phyloP scores from a whole-genome alignment of 257 asterid genomes.

The Asclepias syriaca region DNA sequence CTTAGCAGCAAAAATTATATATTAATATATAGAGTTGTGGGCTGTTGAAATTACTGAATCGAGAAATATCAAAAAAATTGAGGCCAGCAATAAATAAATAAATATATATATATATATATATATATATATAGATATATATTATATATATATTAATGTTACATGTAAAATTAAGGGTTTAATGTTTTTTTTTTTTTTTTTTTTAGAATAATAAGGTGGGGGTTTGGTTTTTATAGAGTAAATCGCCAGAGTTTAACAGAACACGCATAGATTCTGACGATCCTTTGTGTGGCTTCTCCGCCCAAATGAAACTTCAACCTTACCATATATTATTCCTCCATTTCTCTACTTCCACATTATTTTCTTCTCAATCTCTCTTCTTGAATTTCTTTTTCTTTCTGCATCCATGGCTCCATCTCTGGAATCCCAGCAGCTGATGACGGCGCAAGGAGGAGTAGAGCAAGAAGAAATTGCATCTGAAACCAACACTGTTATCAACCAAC shows the following conservation, averaged over 20 bases:
- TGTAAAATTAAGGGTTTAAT: no score
- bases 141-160: no score
- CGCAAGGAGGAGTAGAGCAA: constrained; percentile 9
- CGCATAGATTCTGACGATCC: constrained; percentile 50
- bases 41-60: no score
- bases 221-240: constrained; percentile 32
- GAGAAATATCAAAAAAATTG: no score
- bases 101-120: no score
- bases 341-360: neutral
- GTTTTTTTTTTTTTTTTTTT: no score
- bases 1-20: no score
- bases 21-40: no score
- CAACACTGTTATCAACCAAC: constrained; percentile 2
- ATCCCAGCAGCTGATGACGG: constrained; percentile 10
- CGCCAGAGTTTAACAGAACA: constrained; percentile 48
- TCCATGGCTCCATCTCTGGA: constrained; percentile 38
- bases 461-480: constrained; percentile 1
- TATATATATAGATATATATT: no score
- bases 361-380: neutral
- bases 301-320: constrained; percentile 23
- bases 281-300: constrained; percentile 54
- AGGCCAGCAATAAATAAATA: no score
- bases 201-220: no score
- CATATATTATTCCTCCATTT: constrained; percentile 33
- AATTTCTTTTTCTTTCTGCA: neutral